Evolutionary conservation across 306 rosid genomes (phyloP), one percentile per base, ranked within the genome.

Genomic region (Betula pendula): DNA sequence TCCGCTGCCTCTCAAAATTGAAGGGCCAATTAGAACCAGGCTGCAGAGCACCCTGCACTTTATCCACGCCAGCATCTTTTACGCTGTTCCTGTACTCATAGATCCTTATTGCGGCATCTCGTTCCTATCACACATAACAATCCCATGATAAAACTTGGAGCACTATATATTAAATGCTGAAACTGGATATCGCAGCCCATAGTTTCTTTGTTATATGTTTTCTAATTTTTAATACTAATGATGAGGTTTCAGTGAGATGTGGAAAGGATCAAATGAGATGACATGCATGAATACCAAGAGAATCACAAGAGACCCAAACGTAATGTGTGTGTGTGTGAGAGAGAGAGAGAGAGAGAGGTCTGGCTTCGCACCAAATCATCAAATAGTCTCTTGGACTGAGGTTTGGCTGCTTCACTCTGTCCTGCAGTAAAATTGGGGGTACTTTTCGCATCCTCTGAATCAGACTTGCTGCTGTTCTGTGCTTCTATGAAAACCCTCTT

Each of bases 361-460:
- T 56, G 73, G 69, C 22, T 50, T 24, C 89, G 83, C 82, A 90
- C 91, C 85, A 70, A 58, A 19, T 71, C 79, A 58, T 71, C 53
- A 4, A 79, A 77, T 81, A 76, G 82, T 48, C 59, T 72, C 72
- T 77, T 84, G 51, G 72, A 17, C 42, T 82, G 79, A 44, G 27
- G 71, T 68, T 73, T 81, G 77, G 83, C 58, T 80, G 17, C 82
- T 73, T 77, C 76, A 20, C 78, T 82, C 80, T 74, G 76, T 76
- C 29, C 83, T 8, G 80, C 74, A 10, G 59, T 77, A 72, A 82
- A 95, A 69, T 87, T 87, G 71, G 89, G 80, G 72, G 88, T 90
- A 43, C 97, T 92, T 11, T 88, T 48, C 50, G 84, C 83, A 67
- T 95, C 97, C 47, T 92, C 97, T 58, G 72, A 13, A 58, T 89